Percentiles rank a stretch among this genome's conserved stretches.
Evolutionary conservation across 1,284 basidiomycete species (phyloP).

Genomic region (Trametes pubescens): DNA sequence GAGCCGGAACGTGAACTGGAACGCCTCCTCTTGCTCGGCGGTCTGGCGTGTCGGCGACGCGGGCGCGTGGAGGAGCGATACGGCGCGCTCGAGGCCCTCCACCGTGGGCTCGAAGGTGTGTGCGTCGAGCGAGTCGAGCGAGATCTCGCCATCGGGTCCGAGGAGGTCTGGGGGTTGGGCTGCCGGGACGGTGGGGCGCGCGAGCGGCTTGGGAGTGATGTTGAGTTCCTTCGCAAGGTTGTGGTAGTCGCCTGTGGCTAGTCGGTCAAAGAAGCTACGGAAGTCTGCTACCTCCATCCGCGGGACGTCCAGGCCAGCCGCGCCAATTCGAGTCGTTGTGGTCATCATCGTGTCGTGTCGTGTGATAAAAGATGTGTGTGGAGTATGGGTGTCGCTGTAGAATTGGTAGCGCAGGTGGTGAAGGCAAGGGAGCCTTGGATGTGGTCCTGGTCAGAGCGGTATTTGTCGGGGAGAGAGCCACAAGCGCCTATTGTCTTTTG

Average conservation of each 20-base stretch:
- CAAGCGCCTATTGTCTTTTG: constrained; percentile 24
- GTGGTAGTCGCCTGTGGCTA: constrained; percentile 32
- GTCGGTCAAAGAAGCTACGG: constrained; percentile 31
- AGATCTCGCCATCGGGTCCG: constrained; percentile 15
- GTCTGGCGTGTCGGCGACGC: constrained; percentile 1
- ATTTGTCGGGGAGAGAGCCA: constrained; percentile 19
- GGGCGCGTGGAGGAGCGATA: constrained; percentile 25
- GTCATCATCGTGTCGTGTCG: constrained; percentile 11
- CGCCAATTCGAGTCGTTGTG: constrained; percentile 4
- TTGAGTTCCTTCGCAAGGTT: constrained; percentile 26
- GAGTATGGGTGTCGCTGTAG: constrained; percentile 11
- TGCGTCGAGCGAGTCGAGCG: constrained; percentile 19
- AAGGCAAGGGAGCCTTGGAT: constrained; percentile 16
- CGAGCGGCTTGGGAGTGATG: neutral
- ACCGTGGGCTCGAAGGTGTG: constrained; percentile 25
- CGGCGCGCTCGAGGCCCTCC: constrained; percentile 30
- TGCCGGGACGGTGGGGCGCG: neutral
- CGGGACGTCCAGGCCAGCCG: neutral
- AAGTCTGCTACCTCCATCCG: constrained; percentile 16
- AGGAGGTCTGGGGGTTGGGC: neutral
- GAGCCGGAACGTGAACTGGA: constrained; percentile 66
- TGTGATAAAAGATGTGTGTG: neutral
- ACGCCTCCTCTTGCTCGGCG: constrained; percentile 29
- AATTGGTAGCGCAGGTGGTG: neutral
- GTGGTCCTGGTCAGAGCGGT: constrained; percentile 15